These are phyloP conservation scores for Pythium aquatile DNA, from an alignment of 352 stramenopile genomes.

Conservation along the genomic window DNA sequence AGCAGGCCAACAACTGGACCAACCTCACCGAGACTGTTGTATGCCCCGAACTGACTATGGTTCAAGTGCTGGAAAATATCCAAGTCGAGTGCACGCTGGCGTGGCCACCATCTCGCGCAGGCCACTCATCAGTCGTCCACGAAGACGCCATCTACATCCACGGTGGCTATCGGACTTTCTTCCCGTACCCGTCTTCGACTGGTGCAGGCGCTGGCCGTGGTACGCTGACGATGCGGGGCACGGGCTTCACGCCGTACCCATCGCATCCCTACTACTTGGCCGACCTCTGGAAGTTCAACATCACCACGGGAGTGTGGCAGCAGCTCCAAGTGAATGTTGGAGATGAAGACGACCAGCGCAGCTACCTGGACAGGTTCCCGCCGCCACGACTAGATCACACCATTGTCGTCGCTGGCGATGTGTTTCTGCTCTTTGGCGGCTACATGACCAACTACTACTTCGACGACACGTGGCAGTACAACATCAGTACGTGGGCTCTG, in stretches of 20 bases:
- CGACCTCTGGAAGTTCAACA: constrained; percentile 95
- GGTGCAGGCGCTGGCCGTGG: constrained; percentile 72
- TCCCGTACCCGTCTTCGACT: constrained; percentile 92
- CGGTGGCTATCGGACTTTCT: constrained; percentile 94
- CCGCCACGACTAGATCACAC: constrained; percentile 79
- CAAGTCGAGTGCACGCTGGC: constrained; percentile 72
- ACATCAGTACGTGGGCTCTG: constrained; percentile 64
- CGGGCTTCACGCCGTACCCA: constrained; percentile 86
- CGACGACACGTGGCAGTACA: constrained; percentile 96
- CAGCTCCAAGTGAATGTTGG: constrained; percentile 38
- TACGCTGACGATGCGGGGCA: constrained; percentile 43
- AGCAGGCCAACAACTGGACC: constrained; percentile 55
- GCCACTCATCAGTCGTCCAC: constrained; percentile 79
- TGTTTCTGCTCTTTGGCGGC: constrained; percentile 92
- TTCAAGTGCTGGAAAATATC: constrained; percentile 63
- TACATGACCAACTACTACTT: constrained; percentile 94
- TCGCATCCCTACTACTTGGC: constrained; percentile 92
- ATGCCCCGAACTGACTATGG: constrained; percentile 49
- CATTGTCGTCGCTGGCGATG: constrained; percentile 67
- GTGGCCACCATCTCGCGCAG: constrained; percentile 88
- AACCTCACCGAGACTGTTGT: constrained; percentile 73
- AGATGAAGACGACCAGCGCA: constrained; percentile 17
- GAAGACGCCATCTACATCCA: constrained; percentile 86
- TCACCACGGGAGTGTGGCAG: constrained; percentile 81
- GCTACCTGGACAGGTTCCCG: constrained; percentile 34